Base-by-base conservation (phyloP, 2,329 filamentous ascomycete species). In the Neonectria coccinea region DNA sequence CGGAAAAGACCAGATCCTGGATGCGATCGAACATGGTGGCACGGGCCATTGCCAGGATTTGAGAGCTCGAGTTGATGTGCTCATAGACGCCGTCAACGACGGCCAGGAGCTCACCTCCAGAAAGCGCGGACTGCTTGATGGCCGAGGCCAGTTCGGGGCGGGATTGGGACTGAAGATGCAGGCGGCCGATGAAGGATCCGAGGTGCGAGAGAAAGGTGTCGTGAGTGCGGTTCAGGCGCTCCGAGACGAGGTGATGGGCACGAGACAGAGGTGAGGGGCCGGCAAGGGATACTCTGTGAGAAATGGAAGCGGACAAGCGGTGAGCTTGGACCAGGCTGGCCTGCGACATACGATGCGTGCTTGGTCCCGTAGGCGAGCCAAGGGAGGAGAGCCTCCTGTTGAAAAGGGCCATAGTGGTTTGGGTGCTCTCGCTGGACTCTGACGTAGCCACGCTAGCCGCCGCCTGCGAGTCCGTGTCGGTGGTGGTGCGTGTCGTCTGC, bases 101-200 rank as follows among this genome's bases (percentile, higher is more conserved):
- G 16, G 88, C 86, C 55, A 97, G 84, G 53, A 98, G 85, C 69
- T 91, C 88, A 51, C 91, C 90, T 67, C 94, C 97, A 3, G 94
- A 94, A 8, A 89, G 85, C 10, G 94, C 92, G 9, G 94, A 93
- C 76, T 95, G 91, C 75, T 92, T 91, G 52, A 97, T 95, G 16
- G 92, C 94, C 11, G 90, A 81, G 33, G 94, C 89, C 53, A 98
- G 85, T 76, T 97, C 94, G 1, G 91, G 88, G 9, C 93, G 91
- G 8, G 94, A 96, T 67, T 96, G 91, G n/a, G 94, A 96, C 77
- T 97, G 94, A 65, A 97, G 84, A 78, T 97, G 93, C 60, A 97
- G 86, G 41, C 89, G 85, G 16, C 96, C 96, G 76, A 98, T 95
- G 77, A 98, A 97, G 5, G 93, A 97, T 55, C 93, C 95, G 56